Conservation (phyloP, 768 basidiomycete species). For the Cyclocybe cylindracea region DNA sequence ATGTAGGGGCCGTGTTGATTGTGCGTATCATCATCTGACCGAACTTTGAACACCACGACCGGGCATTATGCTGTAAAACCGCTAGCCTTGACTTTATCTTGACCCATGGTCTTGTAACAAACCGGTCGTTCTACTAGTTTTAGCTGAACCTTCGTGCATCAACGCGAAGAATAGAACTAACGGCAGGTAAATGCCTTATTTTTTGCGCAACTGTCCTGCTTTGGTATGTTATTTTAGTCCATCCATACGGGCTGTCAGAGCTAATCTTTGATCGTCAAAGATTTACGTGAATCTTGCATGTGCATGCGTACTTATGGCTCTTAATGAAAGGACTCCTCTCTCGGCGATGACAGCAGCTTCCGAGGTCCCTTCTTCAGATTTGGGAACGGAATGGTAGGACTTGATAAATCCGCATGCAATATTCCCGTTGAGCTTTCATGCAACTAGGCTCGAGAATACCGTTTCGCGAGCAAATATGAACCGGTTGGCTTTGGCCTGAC, state of each 20-base stretch:
- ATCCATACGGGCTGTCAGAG: not conserved
- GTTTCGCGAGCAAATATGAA: not conserved
- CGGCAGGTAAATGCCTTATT: constrained; percentile 4
- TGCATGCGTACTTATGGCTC: not conserved
- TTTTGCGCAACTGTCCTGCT: not conserved
- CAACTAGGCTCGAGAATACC: not conserved
- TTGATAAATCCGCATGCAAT: too few relatives aligned
- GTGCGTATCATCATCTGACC: constrained; percentile 16
- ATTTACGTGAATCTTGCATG: not conserved
- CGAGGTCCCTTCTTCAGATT: not conserved
- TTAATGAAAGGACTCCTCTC: not conserved
- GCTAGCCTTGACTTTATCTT: constrained; percentile 14
- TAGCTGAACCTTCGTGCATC: constrained; percentile 10
- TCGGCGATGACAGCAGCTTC: not conserved
- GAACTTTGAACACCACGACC: constrained; percentile 7
- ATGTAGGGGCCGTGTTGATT: constrained; percentile 8
- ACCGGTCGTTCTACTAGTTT: constrained; percentile 3
- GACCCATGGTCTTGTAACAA: constrained; percentile 11
- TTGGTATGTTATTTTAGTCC: constrained; percentile 9
- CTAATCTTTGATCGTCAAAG: not conserved
- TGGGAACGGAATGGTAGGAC: not conserved
- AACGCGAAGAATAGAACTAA: constrained; percentile 3
- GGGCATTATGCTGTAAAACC: constrained; percentile 13
- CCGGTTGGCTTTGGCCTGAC: constrained; percentile 7
- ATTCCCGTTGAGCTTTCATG: too few relatives aligned